Percentiles rank a stretch among this genome's conserved stretches.
phyloP scores from a whole-genome alignment of 2,329 filamentous ascomycete species.

The Fusarium armeniacum region DNA sequence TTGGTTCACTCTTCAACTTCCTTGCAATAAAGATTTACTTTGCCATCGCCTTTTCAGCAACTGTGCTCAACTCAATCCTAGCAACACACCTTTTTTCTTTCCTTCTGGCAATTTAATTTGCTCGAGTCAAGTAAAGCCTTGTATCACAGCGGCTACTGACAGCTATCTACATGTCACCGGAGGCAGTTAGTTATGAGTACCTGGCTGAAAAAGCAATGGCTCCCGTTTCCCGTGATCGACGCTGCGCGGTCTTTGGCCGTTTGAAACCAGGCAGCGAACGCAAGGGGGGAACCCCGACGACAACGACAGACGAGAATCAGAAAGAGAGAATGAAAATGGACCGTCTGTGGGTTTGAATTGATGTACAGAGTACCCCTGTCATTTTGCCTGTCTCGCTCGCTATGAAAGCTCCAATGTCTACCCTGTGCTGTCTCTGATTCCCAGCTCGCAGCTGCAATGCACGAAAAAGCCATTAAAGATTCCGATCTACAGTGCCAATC shows the following conservation, averaged over 20 bases:
- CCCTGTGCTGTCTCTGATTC: constrained; percentile 14
- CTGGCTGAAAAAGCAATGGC: constrained; percentile 10
- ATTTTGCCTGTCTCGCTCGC: neutral
- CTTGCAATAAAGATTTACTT: constrained; percentile 21
- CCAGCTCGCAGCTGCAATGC: constrained; percentile 3
- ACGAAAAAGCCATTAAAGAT: constrained; percentile 11
- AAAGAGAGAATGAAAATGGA: neutral
- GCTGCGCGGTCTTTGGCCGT: constrained; percentile 23
- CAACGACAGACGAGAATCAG: neutral
- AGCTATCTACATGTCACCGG: neutral
- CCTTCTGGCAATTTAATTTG: neutral
- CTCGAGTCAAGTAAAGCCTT: neutral
- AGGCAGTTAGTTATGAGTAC: too few species aligned
- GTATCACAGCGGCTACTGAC: constrained; percentile 16
- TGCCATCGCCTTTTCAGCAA: constrained; percentile 4
- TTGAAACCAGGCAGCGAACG: constrained; percentile 9
- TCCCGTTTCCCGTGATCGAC: constrained; percentile 29
- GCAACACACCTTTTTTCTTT: constrained; percentile 1
- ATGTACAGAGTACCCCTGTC: neutral
- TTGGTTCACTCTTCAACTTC: neutral
- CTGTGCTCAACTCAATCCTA: neutral
- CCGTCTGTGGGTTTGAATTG: constrained; percentile 1
- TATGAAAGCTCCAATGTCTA: constrained; percentile 4
- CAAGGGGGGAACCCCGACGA: neutral
- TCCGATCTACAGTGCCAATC: constrained; percentile 9